A percentile compares a stretch with the other conserved stretches of the same genome.
phyloP scores from a whole-genome alignment of 23 red algal genomes.

The Gracilaria vermiculophylla region DNA sequence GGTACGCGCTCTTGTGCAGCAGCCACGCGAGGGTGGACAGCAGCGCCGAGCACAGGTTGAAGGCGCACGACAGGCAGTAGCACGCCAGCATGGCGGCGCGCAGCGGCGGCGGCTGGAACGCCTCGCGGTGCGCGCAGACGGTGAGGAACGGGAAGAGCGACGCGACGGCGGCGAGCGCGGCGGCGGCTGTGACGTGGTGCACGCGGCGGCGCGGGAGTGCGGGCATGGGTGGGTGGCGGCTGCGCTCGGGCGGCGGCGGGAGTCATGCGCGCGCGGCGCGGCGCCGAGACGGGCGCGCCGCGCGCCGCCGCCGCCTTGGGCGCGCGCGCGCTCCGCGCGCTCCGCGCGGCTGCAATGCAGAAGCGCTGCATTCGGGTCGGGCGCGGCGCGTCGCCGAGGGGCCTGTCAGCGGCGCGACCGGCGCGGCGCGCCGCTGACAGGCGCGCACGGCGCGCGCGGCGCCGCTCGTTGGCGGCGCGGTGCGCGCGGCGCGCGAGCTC shows the following conservation, averaged over 20 bases:
- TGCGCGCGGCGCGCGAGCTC: too few species aligned
- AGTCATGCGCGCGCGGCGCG: background rate
- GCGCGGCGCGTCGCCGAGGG: too few species aligned
- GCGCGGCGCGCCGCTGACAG: too few species aligned
- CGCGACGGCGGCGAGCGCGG: background rate
- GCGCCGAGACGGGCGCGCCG: too few species aligned
- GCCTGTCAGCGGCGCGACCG: too few species aligned
- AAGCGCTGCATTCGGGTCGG: too few species aligned
- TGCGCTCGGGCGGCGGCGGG: background rate
- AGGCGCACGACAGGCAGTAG: conserved; percentile 12
- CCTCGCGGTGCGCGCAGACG: conserved; percentile 13
- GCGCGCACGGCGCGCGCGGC: too few species aligned
- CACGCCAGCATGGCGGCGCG: conserved; percentile 14
- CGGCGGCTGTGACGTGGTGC: conserved; percentile 1
- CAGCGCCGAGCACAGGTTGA: background rate
- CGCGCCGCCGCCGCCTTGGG: too few species aligned
- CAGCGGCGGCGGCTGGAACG: background rate
- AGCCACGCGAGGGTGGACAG: background rate
- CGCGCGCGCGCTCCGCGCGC: too few species aligned
- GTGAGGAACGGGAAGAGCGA: conserved; percentile 30
- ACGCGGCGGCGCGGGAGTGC: background rate
- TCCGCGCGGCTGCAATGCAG: too few species aligned
- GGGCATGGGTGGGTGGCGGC: background rate
- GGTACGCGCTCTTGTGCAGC: background rate
- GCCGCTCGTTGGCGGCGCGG: too few species aligned